These are phyloP conservation scores for Schoenoplectus tabernaemontani DNA, from an alignment of 202 grass and related monocot genomes.

Conservation along the genomic window DNA sequence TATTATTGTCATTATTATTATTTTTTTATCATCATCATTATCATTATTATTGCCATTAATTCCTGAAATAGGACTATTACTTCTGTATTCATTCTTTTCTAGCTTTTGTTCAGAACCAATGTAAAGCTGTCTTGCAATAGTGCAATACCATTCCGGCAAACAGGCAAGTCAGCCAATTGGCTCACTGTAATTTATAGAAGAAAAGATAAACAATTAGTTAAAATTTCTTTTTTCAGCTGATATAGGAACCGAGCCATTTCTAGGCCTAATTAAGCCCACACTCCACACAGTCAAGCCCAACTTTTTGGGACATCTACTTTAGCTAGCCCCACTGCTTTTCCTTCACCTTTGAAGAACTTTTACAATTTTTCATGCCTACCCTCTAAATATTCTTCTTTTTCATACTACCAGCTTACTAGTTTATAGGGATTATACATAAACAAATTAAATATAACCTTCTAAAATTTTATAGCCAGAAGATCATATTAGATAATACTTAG, in stretches of 20 bases:
- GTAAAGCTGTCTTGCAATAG: conserved; percentile 11
- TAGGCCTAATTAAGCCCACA: conserved; percentile 11
- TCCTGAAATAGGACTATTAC: no score
- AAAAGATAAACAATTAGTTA: background rate
- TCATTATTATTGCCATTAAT: no score
- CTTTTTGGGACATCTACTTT: conserved; percentile 13
- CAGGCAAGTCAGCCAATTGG: background rate
- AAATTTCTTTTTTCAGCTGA: background rate
- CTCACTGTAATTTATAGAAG: background rate
- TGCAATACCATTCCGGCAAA: background rate
- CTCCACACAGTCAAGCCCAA: conserved; percentile 25
- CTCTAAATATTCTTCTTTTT: background rate
- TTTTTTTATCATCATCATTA: no score
- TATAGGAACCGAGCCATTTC: background rate
- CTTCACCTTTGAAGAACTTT: background rate
- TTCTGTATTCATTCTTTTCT: background rate
- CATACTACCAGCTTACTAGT: background rate
- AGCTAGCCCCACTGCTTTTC: conserved; percentile 2
- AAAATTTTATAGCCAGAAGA: background rate
- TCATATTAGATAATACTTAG: no score
- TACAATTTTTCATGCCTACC: conserved; percentile 1
- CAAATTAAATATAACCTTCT: background rate
- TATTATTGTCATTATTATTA: no score
- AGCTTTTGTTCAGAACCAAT: background rate
- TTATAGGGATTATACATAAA: background rate